phyloP scores from a whole-genome alignment of 805 yeast genomes.

The Yarrowia hollandica region DNA sequence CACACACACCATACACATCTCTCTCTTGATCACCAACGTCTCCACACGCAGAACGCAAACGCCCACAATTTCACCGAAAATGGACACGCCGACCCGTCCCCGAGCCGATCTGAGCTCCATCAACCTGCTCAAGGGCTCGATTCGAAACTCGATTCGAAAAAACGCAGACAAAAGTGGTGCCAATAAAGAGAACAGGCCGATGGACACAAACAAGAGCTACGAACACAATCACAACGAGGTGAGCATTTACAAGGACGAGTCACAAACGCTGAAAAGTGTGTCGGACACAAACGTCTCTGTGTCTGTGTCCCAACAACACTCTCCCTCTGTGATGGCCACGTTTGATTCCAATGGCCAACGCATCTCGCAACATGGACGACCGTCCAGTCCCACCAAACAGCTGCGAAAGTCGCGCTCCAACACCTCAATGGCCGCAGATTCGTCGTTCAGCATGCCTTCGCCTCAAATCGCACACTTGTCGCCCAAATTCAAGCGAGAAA shows the following conservation, averaged over 20 bases:
- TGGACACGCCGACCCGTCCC: slow-evolving; percentile 37
- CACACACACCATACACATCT: background rate
- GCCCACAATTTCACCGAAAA: too few relatives aligned
- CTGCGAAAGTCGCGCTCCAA: background rate
- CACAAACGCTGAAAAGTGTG: too few relatives aligned
- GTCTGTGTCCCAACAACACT: background rate
- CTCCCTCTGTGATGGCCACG: slow-evolving; percentile 8
- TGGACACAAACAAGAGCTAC: background rate
- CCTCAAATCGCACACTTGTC: slow-evolving; percentile 22
- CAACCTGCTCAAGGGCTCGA: slow-evolving; percentile 69
- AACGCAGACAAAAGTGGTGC: background rate
- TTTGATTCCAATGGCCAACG: slow-evolving; percentile 11
- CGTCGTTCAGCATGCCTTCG: slow-evolving; percentile 12
- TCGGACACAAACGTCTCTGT: background rate
- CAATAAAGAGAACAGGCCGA: slow-evolving; percentile 8
- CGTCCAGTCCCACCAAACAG: background rate
- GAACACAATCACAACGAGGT: too few relatives aligned
- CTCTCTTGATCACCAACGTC: background rate
- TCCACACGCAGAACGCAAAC: background rate
- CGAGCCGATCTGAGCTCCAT: slow-evolving; percentile 74
- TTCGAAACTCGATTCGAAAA: slow-evolving; percentile 1
- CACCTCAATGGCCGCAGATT: background rate
- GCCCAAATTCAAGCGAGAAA: slow-evolving; percentile 4
- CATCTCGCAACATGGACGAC: background rate
- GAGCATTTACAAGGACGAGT: too few relatives aligned